phyloP scores from a whole-genome alignment of 106 monocot species.

The Dactylorhiza incarnata region DNA sequence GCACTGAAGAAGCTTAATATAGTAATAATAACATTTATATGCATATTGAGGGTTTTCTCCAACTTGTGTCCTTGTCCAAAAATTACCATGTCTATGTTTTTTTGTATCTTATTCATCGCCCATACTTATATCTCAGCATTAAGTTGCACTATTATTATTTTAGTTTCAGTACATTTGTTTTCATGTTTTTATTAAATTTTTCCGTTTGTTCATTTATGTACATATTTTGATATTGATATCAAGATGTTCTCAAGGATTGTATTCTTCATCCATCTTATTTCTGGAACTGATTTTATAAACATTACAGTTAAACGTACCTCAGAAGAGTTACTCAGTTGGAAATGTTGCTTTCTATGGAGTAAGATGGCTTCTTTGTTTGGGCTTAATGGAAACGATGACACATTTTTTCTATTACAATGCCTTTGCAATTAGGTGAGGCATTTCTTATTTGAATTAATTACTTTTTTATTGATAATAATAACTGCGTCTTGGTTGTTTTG shows the following conservation, averaged over 20 bases:
- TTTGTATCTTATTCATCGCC: background rate
- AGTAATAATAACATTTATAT: background rate
- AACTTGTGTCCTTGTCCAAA: background rate
- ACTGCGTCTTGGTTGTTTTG: background rate
- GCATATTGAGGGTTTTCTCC: background rate
- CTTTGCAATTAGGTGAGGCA: slow-evolving; percentile 66
- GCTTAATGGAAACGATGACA: slow-evolving; percentile 81
- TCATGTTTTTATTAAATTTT: background rate
- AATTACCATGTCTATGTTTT: background rate
- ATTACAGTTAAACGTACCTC: slow-evolving; percentile 70
- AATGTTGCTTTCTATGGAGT: slow-evolving; percentile 65
- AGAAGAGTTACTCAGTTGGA: slow-evolving; percentile 47
- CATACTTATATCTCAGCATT: background rate
- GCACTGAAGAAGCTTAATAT: background rate
- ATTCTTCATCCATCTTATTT: background rate
- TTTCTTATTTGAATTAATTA: background rate
- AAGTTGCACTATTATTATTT: background rate
- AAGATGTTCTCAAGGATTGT: background rate
- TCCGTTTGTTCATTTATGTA: background rate
- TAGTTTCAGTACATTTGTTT: background rate
- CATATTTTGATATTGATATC: background rate
- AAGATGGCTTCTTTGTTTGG: slow-evolving; percentile 64
- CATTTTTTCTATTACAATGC: slow-evolving; percentile 95
- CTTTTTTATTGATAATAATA: background rate
- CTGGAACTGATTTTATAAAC: slow-evolving; percentile 5